These are phyloP conservation scores for Umbelopsis sp. DNA, from an alignment of 371 early-diverging fungal species.

Conservation along the genomic window DNA sequence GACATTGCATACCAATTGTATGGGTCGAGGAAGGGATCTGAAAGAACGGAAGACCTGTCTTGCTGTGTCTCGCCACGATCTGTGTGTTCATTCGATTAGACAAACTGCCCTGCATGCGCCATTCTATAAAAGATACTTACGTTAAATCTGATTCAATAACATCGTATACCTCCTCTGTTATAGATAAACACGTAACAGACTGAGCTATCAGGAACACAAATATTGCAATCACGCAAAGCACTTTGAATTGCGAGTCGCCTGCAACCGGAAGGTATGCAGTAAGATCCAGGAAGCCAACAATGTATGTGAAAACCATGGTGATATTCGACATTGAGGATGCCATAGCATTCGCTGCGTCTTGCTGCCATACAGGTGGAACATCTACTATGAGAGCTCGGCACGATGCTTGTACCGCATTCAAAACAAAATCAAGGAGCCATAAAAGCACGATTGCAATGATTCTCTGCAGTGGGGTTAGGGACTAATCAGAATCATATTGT, in stretches of 20 bases:
- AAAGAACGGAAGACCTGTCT: slow-evolving; percentile 26
- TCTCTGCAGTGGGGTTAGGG: background rate
- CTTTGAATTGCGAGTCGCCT: slow-evolving; percentile 69
- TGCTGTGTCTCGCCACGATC: background rate
- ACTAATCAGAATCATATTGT: background rate
- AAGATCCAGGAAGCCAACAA: slow-evolving; percentile 67
- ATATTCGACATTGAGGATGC: slow-evolving; percentile 69
- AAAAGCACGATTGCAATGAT: slow-evolving; percentile 66
- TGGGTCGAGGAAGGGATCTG: slow-evolving; percentile 49
- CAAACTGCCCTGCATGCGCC: background rate
- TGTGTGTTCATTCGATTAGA: background rate
- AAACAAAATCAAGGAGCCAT: slow-evolving; percentile 71
- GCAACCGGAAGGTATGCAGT: slow-evolving; percentile 60
- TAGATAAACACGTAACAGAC: slow-evolving; percentile 56
- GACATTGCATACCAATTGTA: slow-evolving; percentile 64
- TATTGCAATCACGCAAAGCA: slow-evolving; percentile 67
- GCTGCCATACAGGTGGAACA: slow-evolving; percentile 62
- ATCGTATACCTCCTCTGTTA: slow-evolving; percentile 44
- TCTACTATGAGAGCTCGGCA: slow-evolving; percentile 76
- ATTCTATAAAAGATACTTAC: background rate
- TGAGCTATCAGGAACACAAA: slow-evolving; percentile 56
- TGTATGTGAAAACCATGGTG: slow-evolving; percentile 70
- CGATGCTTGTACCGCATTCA: slow-evolving; percentile 68
- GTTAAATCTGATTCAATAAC: background rate
- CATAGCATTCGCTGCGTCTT: slow-evolving; percentile 68